A percentile compares a stretch with the other conserved stretches of the same genome.
These are phyloP conservation scores for Fraxinus cuspidata DNA, from an alignment of 257 asterid genomes.

Conservation along the genomic window DNA sequence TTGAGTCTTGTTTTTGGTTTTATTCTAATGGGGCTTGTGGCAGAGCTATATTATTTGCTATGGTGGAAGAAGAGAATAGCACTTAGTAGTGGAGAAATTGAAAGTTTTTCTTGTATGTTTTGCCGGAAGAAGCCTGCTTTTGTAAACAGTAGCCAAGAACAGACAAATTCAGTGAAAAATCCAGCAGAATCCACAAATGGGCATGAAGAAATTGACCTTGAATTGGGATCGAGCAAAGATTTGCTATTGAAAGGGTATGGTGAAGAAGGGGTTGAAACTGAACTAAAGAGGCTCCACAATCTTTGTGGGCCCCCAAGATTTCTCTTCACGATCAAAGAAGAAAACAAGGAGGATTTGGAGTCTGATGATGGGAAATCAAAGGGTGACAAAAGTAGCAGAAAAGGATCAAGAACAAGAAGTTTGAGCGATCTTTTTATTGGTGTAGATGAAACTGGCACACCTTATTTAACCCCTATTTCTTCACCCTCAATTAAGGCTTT, in stretches of 20 bases:
- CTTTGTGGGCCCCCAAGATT: slow-evolving; percentile 94
- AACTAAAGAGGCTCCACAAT: slow-evolving; percentile 79
- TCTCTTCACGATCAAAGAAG: slow-evolving; percentile 88
- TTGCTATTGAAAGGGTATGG: slow-evolving; percentile 38
- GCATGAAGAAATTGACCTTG: slow-evolving; percentile 49
- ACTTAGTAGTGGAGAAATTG: slow-evolving; percentile 28
- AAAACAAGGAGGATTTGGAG: slow-evolving; percentile 87
- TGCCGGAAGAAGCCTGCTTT: slow-evolving; percentile 55
- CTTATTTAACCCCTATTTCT: slow-evolving; percentile 58
- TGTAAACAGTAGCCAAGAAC: slow-evolving; percentile 32
- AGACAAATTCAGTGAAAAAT: slow-evolving; percentile 34
- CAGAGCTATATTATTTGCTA: slow-evolving; percentile 63
- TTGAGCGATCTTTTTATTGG: slow-evolving; percentile 59
- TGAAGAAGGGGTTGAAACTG: slow-evolving; percentile 71
- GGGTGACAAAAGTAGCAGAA: slow-evolving; percentile 53
- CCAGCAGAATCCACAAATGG: slow-evolving; percentile 25
- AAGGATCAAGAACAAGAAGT: slow-evolving; percentile 69
- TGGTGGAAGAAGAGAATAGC: slow-evolving; percentile 69
- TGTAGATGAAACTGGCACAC: slow-evolving; percentile 35
- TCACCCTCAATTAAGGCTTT: slow-evolving; percentile 63
- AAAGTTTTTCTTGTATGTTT: slow-evolving; percentile 37
- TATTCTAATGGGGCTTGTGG: slow-evolving; percentile 69
- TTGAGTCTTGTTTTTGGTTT: slow-evolving; percentile 71
- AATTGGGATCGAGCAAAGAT: slow-evolving; percentile 44
- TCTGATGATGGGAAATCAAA: slow-evolving; percentile 69